Conservation (phyloP, 202 grass and related monocot genomes). For the Setaria viridis region DNA sequence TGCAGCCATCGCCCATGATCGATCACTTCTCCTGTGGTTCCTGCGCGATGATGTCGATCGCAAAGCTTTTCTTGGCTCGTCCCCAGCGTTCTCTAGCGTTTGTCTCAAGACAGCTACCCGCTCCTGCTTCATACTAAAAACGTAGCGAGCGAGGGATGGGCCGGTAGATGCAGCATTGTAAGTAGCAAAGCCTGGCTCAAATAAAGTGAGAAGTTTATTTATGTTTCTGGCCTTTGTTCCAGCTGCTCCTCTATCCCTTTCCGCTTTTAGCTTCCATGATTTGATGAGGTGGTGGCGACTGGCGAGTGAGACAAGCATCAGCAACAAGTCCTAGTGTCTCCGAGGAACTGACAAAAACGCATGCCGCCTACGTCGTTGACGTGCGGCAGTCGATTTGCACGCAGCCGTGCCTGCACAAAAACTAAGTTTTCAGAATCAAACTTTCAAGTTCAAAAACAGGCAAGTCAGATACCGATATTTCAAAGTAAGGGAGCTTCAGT, state of each 20-base stretch:
- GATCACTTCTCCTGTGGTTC: background rate
- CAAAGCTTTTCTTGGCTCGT: slow-evolving; percentile 26
- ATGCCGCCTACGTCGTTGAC: background rate
- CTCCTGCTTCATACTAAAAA: background rate
- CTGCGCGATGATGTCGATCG: background rate
- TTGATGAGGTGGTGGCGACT: background rate
- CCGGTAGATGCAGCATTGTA: background rate
- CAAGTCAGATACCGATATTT: too few relatives aligned
- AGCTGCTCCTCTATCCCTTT: background rate
- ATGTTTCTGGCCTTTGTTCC: background rate
- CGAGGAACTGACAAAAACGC: slow-evolving; percentile 1
- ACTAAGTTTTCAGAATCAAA: too few relatives aligned
- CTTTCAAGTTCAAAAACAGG: too few relatives aligned
- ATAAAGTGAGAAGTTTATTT: slow-evolving; percentile 31
- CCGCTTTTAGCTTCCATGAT: background rate
- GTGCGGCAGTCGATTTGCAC: background rate
- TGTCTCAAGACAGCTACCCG: slow-evolving; percentile 44
- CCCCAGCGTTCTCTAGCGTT: slow-evolving; percentile 37
- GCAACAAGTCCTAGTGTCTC: slow-evolving; percentile 29
- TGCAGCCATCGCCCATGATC: too few relatives aligned
- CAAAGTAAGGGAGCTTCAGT: too few relatives aligned
- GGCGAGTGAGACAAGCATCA: slow-evolving; percentile 36
- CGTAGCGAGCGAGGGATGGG: slow-evolving; percentile 22
- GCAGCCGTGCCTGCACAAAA: too few relatives aligned
- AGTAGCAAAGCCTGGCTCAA: slow-evolving; percentile 34